These are phyloP conservation scores for Gossypium arboreum DNA, from an alignment of 345 rosid species.

Conservation along the genomic window DNA sequence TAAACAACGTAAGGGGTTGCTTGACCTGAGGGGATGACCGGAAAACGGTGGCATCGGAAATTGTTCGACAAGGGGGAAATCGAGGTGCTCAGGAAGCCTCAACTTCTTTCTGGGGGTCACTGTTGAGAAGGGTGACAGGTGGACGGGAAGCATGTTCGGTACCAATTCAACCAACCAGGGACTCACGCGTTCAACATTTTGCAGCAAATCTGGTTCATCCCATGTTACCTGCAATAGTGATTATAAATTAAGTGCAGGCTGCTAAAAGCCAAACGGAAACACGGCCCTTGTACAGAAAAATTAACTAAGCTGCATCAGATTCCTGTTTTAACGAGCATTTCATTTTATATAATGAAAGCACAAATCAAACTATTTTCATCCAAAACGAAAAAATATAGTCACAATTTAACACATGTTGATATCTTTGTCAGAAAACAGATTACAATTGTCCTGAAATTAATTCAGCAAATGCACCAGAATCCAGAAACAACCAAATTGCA, in stretches of 20 bases:
- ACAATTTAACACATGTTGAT: constrained; percentile 17
- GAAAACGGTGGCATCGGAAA: constrained; percentile 51
- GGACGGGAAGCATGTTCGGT: constrained; percentile 65
- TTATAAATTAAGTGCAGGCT: not conserved
- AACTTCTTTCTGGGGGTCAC: constrained; percentile 55
- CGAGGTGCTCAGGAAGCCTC: constrained; percentile 55
- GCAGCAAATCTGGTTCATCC: constrained; percentile 96
- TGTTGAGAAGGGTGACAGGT: constrained; percentile 69
- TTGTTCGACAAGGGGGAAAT: constrained; percentile 52
- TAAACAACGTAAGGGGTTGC: constrained; percentile 49
- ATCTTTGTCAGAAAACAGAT: constrained; percentile 10
- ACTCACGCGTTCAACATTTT: constrained; percentile 74
- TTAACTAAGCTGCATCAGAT: not conserved
- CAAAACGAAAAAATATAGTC: not conserved
- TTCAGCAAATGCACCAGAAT: constrained; percentile 14
- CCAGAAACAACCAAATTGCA: constrained; percentile 5
- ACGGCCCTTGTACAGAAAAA: not conserved
- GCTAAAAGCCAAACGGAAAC: not conserved
- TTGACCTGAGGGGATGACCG: constrained; percentile 42
- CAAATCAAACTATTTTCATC: constrained; percentile 1
- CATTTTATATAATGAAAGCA: constrained; percentile 7
- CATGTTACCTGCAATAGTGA: constrained; percentile 64
- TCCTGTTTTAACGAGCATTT: constrained; percentile 9
- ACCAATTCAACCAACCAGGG: constrained; percentile 95
- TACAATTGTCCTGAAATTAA: constrained; percentile 1